These are phyloP conservation scores for Russula abietina DNA, from an alignment of 768 basidiomycete genomes.

Conservation along the genomic window DNA sequence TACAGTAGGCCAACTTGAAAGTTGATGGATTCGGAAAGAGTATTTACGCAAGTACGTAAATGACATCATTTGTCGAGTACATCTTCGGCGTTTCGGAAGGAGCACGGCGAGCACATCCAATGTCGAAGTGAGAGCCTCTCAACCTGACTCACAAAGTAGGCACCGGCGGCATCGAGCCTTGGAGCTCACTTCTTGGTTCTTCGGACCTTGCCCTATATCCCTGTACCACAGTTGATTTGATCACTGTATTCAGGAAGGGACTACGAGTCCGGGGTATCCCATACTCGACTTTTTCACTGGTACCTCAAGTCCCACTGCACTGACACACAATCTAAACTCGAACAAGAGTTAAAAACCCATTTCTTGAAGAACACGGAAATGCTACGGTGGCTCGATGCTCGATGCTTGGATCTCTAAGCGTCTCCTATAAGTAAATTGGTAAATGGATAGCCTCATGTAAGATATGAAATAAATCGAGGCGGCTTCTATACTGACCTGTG, in stretches of 20 bases:
- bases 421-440: neutral
- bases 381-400: neutral
- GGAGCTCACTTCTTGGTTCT: neutral
- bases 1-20: neutral
- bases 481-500: neutral
- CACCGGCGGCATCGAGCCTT: neutral
- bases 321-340: neutral
- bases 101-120: too few relatives aligned
- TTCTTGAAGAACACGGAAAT: neutral
- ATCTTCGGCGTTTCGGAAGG: too few relatives aligned
- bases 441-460: neutral
- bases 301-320: neutral
- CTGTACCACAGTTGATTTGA: too few relatives aligned
- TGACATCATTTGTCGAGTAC: too few relatives aligned
- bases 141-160: too few relatives aligned
- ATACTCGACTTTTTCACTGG: too few relatives aligned
- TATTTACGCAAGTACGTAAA: too few relatives aligned
- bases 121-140: too few relatives aligned
- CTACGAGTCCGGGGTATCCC: too few relatives aligned
- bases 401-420: neutral
- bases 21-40: too few relatives aligned
- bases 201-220: too few relatives aligned
- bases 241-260: too few relatives aligned
- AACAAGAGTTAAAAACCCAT: neutral
- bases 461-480: neutral